Evolutionary conservation across 1,139 yeast genomes (phyloP).

Genomic region (Blastobotrys petasosporus): DNA sequence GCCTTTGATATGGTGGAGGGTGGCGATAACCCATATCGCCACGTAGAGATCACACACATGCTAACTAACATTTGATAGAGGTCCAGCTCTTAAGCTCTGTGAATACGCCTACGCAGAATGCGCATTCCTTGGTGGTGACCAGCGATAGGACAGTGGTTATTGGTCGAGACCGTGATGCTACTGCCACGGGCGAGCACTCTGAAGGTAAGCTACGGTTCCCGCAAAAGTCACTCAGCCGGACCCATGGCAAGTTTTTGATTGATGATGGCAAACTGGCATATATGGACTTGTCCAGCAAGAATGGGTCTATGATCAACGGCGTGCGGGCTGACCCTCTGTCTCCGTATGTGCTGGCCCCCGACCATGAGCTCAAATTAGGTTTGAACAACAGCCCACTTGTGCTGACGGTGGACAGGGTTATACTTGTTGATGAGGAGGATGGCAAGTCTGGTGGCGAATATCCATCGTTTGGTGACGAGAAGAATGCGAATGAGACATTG

Average conservation of each 20-base stretch:
- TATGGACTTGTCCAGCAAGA: constrained; percentile 18
- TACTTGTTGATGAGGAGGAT: neutral
- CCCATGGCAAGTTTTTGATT: constrained; percentile 19
- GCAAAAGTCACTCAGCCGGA: constrained; percentile 19
- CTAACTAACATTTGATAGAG: too few relatives aligned
- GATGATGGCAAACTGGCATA: constrained; percentile 14
- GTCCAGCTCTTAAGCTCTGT: too few relatives aligned
- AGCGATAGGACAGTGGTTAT: too few relatives aligned
- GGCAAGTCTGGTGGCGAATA: neutral
- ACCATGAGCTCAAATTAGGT: neutral
- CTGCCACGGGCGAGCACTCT: too few relatives aligned
- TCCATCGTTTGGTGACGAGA: neutral
- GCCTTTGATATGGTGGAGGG: too few relatives aligned
- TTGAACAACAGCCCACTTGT: too few relatives aligned
- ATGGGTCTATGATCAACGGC: constrained; percentile 19
- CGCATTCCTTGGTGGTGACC: too few relatives aligned
- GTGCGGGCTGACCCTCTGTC: neutral
- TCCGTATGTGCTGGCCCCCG: neutral
- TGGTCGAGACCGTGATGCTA: too few relatives aligned
- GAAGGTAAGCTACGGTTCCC: constrained; percentile 10
- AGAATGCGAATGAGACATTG: constrained; percentile 13
- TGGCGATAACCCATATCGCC: too few relatives aligned
- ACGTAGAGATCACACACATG: too few relatives aligned
- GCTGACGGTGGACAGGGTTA: neutral
- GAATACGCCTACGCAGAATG: too few relatives aligned